phyloP scores from a whole-genome alignment of 176 grass and related monocot species.

The Carex pumila region DNA sequence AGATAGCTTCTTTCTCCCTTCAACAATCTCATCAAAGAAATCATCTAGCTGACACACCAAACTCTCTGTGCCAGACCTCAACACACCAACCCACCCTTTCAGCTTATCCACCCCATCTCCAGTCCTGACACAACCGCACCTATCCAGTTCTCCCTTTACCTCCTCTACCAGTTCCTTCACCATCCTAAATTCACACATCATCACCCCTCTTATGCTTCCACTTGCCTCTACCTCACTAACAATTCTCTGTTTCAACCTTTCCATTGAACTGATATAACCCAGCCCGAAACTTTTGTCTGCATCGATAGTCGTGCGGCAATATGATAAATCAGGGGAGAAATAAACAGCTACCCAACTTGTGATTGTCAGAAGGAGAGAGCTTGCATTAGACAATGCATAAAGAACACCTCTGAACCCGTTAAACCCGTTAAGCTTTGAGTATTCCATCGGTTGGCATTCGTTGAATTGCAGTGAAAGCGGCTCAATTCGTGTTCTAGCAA shows the following conservation, averaged over 20 bases:
- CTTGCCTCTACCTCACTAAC: constrained; percentile 37
- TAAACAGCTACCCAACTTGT: constrained; percentile 47
- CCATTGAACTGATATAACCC: constrained; percentile 61
- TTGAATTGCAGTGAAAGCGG: constrained; percentile 60
- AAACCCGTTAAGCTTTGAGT: constrained; percentile 59
- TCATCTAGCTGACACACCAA: constrained; percentile 86
- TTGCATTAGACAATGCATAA: constrained; percentile 70
- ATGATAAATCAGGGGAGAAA: not conserved
- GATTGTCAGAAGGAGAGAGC: constrained; percentile 78
- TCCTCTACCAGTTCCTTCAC: constrained; percentile 53
- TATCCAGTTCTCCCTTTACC: constrained; percentile 69
- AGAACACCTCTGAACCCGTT: constrained; percentile 86
- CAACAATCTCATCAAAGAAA: constrained; percentile 98
- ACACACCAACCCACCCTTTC: constrained; percentile 65
- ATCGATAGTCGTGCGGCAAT: not conserved
- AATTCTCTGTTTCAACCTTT: constrained; percentile 67
- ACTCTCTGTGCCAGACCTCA: constrained; percentile 75
- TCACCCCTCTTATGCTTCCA: constrained; percentile 29
- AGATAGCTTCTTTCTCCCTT: constrained; percentile 93
- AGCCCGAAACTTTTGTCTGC: not conserved
- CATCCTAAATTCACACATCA: constrained; percentile 59
- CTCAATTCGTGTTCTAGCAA: constrained; percentile 50
- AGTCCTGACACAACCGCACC: constrained; percentile 23
- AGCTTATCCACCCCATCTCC: constrained; percentile 70
- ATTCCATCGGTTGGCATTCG: constrained; percentile 37